Base-by-base conservation (phyloP, 331 rosid genomes). In the Prunus yedoensis region DNA sequence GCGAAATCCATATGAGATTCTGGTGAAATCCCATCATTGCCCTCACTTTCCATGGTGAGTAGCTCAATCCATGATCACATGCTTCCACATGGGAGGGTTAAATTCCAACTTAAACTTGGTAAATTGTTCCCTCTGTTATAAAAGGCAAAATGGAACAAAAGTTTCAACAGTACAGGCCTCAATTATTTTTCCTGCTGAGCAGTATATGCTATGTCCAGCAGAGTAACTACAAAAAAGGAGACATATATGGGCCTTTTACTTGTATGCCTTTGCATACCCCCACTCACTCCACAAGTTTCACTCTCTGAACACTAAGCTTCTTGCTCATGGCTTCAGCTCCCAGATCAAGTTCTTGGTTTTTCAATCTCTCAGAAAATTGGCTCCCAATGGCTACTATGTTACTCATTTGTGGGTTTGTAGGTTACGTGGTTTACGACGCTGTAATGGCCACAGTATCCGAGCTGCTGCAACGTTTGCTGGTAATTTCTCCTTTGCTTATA, bases 361-460 rank as follows among this genome's bases (percentile, higher is more conserved):
- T 75, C 81, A 65, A 66, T 72, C 54, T 85, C 86, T 69, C 89
- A 66, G 87, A 88, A n/a, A 71, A 80, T 60, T 86, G 95, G 92
- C 78, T 84, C 17, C 25, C 85, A 54, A 56, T 81, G 78, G 77
- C 81, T 35, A 76, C 83, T 7, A 82, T 51, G n/a, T 71, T 80
- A 0, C 65, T 88, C 13, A 51, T 82, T n/a, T 86, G 79, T 74
- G 91, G 82, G 43, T 81, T 80, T 75, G 32, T 85, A 6, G 75
- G 88, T 14, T 90, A 90, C 78, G 59, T 85, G 57, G 79, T 88
- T 27, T 90, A 88, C 65, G 89, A 86, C 23, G 89, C 93, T n/a
- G 59, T 88, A 18, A 88, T 88, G 91, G 88, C 88, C 16, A 85
- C 96, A 3, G 88, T 90, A 4, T 85, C 88, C 1, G 93, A 90